Evolutionary conservation across 1,139 yeast genomes (phyloP).

Genomic region (Saccharomycopsis hybrid): DNA sequence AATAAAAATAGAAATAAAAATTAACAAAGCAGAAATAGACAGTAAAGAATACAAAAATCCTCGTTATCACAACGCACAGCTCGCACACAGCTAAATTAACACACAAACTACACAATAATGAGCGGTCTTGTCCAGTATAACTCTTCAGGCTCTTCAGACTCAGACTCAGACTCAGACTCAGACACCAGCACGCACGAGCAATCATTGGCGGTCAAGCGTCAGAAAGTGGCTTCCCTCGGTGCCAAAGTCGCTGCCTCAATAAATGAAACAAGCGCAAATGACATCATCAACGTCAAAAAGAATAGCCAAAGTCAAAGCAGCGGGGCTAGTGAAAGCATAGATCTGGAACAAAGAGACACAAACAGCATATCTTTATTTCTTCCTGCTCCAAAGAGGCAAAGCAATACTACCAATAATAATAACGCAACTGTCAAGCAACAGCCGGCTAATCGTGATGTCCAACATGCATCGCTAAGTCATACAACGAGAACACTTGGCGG

Average conservation of each 20-base stretch:
- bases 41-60: no score
- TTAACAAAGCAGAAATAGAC: no score
- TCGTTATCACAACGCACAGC: no score
- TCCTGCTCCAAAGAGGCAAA: constrained; percentile 1
- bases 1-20: no score
- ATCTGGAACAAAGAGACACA: not conserved
- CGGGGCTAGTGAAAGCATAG: not conserved
- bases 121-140: not conserved
- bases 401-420: not conserved
- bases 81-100: no score
- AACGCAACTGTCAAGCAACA: constrained; percentile 20
- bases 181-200: not conserved
- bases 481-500: constrained; percentile 12
- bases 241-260: not conserved
- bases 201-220: constrained; percentile 1
- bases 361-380: constrained; percentile 2
- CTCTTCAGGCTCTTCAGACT: not conserved
- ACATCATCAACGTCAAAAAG: not conserved
- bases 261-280: not conserved
- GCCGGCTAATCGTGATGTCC: constrained; percentile 18
- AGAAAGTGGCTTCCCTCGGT: not conserved
- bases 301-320: not conserved
- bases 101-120: not conserved
- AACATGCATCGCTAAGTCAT: constrained; percentile 1
- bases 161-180: not conserved